phyloP scores from a whole-genome alignment of 306 rosid species.

The Cucurbita argyrosperma region DNA sequence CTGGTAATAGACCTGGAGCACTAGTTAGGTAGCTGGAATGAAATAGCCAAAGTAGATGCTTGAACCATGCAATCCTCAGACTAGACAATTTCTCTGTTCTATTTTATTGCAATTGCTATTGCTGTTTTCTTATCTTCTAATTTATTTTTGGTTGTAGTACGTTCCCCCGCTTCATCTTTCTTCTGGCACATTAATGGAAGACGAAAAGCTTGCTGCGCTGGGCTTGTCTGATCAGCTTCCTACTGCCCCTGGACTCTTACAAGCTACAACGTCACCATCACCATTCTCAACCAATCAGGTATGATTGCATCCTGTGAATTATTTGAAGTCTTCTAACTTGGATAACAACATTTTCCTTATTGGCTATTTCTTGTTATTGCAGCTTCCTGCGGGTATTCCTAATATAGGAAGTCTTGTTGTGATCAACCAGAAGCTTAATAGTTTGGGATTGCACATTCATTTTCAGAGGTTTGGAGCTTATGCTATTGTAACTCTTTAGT shows the following conservation, averaged over 20 bases:
- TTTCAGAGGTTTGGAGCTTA: constrained; percentile 65
- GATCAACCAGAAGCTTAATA: constrained; percentile 68
- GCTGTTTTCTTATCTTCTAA: background rate
- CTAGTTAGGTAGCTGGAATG: background rate
- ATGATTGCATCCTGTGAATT: background rate
- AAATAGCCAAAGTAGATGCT: background rate
- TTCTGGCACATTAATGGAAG: constrained; percentile 63
- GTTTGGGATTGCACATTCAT: constrained; percentile 61
- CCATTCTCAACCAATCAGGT: constrained; percentile 71
- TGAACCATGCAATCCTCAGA: background rate
- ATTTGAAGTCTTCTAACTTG: background rate
- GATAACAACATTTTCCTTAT: background rate
- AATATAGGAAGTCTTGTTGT: constrained; percentile 71
- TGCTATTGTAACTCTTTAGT: background rate
- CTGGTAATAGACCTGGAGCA: background rate
- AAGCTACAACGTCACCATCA: constrained; percentile 46
- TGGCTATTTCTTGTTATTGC: constrained; percentile 10
- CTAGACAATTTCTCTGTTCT: background rate
- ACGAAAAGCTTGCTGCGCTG: constrained; percentile 59
- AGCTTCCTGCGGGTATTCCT: constrained; percentile 68
- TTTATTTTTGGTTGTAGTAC: constrained; percentile 31
- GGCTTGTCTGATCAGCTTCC: constrained; percentile 74
- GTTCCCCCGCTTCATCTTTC: constrained; percentile 68
- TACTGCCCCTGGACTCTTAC: constrained; percentile 71
- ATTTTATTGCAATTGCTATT: background rate